phyloP scores from a whole-genome alignment of 148 eudicot genomes.

The Rhododendron mucronatum region DNA sequence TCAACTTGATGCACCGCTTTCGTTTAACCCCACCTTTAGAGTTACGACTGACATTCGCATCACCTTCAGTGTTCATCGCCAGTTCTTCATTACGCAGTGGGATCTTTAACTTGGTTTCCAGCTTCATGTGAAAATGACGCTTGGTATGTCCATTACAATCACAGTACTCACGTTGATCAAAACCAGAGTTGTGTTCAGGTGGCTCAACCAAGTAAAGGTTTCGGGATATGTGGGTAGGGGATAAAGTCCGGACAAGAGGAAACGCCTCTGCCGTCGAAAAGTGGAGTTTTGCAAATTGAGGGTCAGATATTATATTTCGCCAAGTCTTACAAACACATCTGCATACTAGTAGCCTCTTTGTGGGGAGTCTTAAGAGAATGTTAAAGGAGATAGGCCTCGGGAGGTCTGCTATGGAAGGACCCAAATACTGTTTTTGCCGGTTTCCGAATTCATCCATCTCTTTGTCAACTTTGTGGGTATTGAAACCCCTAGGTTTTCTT shows the following conservation, averaged over 20 bases:
- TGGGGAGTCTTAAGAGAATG: neutral
- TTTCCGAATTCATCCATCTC: neutral
- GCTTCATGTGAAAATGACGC: constrained; percentile 1
- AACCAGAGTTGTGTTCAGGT: neutral
- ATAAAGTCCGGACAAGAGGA: neutral
- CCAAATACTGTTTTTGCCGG: neutral
- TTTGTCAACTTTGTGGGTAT: neutral
- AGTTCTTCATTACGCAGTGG: constrained; percentile 4
- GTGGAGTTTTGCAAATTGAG: constrained; percentile 14
- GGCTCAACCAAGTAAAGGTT: constrained; percentile 12
- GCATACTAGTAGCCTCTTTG: neutral
- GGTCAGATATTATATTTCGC: neutral
- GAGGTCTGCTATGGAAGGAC: neutral
- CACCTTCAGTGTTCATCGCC: neutral
- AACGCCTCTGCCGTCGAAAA: neutral
- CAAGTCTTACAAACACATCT: constrained; percentile 7
- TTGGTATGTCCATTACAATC: neutral
- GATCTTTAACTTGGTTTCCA: constrained; percentile 13
- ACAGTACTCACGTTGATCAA: neutral
- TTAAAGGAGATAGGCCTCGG: neutral
- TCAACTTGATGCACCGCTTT: constrained; percentile 7
- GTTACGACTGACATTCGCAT: neutral
- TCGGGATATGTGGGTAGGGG: constrained; percentile 2
- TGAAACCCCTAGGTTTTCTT: neutral
- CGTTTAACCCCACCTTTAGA: neutral